These are phyloP conservation scores for Backusella morwellensis DNA, from an alignment of 192 early-diverging fungal genomes.

Conservation along the genomic window DNA sequence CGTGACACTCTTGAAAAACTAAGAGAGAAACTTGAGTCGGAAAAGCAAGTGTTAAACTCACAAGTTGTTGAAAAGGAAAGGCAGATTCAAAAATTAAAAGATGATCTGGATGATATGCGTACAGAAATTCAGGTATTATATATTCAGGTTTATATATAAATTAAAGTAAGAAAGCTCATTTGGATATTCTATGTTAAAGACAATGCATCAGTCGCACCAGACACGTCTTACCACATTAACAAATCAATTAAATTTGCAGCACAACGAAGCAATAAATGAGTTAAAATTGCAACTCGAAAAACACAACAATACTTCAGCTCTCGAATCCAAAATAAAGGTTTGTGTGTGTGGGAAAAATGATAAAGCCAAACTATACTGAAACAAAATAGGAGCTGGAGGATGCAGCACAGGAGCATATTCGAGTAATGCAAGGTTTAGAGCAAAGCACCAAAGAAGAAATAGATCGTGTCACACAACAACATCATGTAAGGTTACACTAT, in stretches of 20 bases:
- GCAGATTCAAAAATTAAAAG: constrained; percentile 11
- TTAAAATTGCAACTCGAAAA: constrained; percentile 4
- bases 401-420: constrained; percentile 1
- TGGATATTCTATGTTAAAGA: not conserved
- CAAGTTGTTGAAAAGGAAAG: not conserved
- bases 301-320: not conserved
- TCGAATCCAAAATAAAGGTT: not conserved
- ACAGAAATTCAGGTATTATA: constrained; percentile 12
- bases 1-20: constrained; percentile 22
- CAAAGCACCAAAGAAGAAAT: not conserved
- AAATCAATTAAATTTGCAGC: constrained; percentile 15
- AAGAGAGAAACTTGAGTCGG: constrained; percentile 19
- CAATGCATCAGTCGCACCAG: constrained; percentile 31
- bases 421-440: constrained; percentile 4
- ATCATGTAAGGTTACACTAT: not conserved
- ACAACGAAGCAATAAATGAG: constrained; percentile 4
- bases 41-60: constrained; percentile 3
- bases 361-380: not conserved
- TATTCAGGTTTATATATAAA: not conserved
- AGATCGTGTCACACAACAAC: not conserved
- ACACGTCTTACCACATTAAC: constrained; percentile 21
- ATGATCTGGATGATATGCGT: constrained; percentile 14
- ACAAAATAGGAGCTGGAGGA: constrained; percentile 3
- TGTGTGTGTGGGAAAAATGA: not conserved
- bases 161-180: not conserved